Evolutionary conservation across 176 grass and related monocot genomes (phyloP), one percentile per base, ranked within the genome.

Genomic region (Hordeum marinum): DNA sequence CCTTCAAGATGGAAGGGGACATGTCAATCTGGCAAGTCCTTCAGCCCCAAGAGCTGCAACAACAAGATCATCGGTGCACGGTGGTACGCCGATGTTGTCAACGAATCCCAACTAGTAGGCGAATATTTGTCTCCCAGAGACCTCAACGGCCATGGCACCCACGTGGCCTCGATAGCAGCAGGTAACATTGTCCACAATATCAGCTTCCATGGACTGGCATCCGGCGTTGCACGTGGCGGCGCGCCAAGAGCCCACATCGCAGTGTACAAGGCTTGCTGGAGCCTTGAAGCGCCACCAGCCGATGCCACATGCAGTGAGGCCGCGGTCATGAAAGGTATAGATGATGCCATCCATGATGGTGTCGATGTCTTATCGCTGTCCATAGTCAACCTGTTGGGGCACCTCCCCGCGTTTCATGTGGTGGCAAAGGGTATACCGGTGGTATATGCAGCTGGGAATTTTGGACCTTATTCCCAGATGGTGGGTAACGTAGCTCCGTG

Each of bases 191-290:
- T 89, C 11, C 58, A 62, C 7, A 82, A 82, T 8, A 68, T 75
- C 7, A 87, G 41, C 72, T 63, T 90, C 14, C 73, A 79, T 40
- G 89, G 89, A 4, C 4, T 82, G 6, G 92, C 87, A 25, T 25
- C 59, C 1, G 92, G 92, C 0, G 81, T 85, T 1, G 92, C 89
- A 0, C 75, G 69, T 0, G 92, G 92, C 4, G 89, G 92, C 7
- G 75, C 89, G 2, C 89, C 92, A 0, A 34, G 72, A 9, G 89
- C 89, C 5, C 64, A 75, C 14, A 74, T 91, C 14, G 84, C 92
- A 1, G 13, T 85, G 0, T 94, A 94, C 87, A 94, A 89, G 82
- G 89, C 61, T 6, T 94, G 92, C 82, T 89, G 84, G 89, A 8
- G 76, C 27, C 20, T 48, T 1, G 68, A 25, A 72, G 68, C 68